Evolutionary conservation across 169 alveolate species (phyloP).

Genomic region (Cardiosporidium cionae): DNA sequence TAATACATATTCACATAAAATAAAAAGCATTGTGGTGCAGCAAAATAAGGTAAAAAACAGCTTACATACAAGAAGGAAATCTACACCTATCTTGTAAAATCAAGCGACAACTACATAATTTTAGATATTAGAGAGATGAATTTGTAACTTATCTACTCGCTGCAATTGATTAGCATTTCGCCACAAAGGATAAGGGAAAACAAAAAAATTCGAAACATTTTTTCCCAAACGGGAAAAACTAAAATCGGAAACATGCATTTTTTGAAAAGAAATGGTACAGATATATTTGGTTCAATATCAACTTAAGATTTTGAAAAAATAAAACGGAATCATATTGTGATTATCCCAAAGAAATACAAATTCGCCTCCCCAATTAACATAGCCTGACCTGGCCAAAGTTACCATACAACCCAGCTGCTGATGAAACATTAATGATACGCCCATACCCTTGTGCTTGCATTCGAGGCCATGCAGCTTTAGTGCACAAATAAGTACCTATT

Average conservation of each 20-base stretch:
- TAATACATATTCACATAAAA: neutral
- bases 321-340: too few species aligned
- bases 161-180: too few species aligned
- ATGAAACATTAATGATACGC: constrained; percentile 65
- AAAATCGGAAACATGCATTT: too few species aligned
- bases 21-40: neutral
- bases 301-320: too few species aligned
- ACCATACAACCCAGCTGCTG: constrained; percentile 59
- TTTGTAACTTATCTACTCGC: too few species aligned
- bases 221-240: too few species aligned
- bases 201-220: too few species aligned
- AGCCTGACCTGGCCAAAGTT: constrained; percentile 48
- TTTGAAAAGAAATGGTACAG: too few species aligned
- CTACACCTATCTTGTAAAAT: neutral
- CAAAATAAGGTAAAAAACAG: neutral
- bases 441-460: constrained; percentile 73
- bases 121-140: too few species aligned
- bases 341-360: neutral
- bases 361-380: neutral
- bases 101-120: too few species aligned
- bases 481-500: constrained; percentile 63
- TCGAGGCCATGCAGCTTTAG: constrained; percentile 80
- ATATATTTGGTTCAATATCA: too few species aligned
- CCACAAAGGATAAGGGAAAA: too few species aligned
- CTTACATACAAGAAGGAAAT: neutral